Evolutionary conservation across 2,329 filamentous ascomycete species (phyloP), one percentile per base, ranked within the genome.

Genomic region (Geosmithia flava): DNA sequence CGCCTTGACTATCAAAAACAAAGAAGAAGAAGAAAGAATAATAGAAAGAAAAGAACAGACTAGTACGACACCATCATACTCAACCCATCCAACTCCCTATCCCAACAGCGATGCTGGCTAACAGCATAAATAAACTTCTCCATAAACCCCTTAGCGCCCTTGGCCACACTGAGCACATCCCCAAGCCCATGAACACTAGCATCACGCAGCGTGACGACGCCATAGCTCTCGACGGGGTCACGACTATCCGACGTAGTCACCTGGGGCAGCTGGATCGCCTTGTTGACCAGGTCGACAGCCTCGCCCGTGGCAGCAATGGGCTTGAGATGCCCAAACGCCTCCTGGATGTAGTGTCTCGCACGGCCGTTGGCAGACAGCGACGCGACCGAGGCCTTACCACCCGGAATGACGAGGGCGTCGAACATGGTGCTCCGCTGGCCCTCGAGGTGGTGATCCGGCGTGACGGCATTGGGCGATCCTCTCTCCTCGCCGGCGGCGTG

Each of bases 311-410:
- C 87, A 2, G 80, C 87, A 20, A 93, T 84, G 2, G 85, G 69
- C 70, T 93, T 93, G 46, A 89, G 71, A 53, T 93, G 87, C 0
- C 85, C 86, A 55, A 91, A 93, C 0, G 86, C 83, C 62, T 93
- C 87, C 2, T 83, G 76, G 3, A 91, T 67, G 78, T 83, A 93
- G 67, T 91, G 83, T 2, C 85, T 59, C 0, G 84, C 84, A 17
- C 85, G 81, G 0, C 87, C 86, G 51, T 75, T 87, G 68, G 81
- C 78, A 49, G 73, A 66, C 0, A 93, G 74, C 0, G 78, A 79
- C 47, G 75, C 67, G 43, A 85, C 66, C 1, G 79, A 78, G 49
- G 81, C 70, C 0, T 73, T 68, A 1, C 87, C 87, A 1, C 85
- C 85, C 1, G 86, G 86, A 2, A 94, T 68, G 58, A 88, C 89